Evolutionary conservation across 495 filamentous ascomycete genomes (phyloP), one percentile per base, ranked within the genome.

Genomic region (Tuber melanosporum): DNA sequence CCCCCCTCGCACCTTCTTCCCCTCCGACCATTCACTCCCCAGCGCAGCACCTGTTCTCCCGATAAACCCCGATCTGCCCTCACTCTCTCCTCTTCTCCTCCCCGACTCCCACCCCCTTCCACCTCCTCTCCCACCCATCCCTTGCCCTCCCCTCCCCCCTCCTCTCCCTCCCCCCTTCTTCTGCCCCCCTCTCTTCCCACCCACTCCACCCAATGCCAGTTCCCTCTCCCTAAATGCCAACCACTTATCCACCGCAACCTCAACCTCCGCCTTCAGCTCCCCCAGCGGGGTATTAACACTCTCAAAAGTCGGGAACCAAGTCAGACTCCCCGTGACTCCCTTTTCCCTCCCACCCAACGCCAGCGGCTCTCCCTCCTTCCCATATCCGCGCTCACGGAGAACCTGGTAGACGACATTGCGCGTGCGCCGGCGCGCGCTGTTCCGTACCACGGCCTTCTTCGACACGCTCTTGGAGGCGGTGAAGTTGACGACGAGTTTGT

Each of bases 381-480:
- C 62, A 26, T 80, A 80, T 12, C 78, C 78, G 42, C 75, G 75
- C 73, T 62, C 78, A n/a, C 69, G 75, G 41, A 80, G 36, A 19
- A 47, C 47, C 10, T 80, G 70, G 47, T 71, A 46, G 26, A 72
- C 47, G 20, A 73, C 78, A 72, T 79, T 73, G 19, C 77, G 71
- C 26, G 79, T 47, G n/a, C 78, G 57, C 45, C 62, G 77, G 15
- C 73, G 62, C 19, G 73, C 71, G 17, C 44, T 75, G 41, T 79
- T 79, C 12, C 78, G 78, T 17, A 80, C 77, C 8, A 80, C 78
- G 22, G 78, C 71, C 26, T 79, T 70, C 3, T 66, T 47, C 0
- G 78, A 80, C 2, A 78, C 78, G 49, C 46, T 79, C n/a, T 79
- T 80, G 44, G 73, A 69, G 47, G 78, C 73, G 22, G 71, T n/a